Evolutionary conservation across 2,329 filamentous ascomycete species (phyloP).

Genomic region (Fusarium nisikadoi): DNA sequence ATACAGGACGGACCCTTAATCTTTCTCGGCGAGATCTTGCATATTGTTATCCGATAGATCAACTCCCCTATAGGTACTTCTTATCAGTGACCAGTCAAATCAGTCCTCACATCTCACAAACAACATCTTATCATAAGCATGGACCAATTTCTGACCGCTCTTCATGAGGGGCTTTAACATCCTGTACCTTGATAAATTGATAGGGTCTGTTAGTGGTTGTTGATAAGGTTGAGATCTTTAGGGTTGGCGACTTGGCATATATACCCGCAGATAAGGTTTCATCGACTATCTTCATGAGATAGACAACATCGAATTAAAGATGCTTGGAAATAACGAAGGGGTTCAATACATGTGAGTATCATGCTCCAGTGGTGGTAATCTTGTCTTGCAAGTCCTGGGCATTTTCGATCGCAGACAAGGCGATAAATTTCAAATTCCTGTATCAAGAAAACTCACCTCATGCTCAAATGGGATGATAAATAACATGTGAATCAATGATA

Average conservation of each 20-base stretch:
- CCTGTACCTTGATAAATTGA: neutral
- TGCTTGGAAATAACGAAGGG: rapidly evolving
- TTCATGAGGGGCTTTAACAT: neutral
- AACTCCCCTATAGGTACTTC: constrained; percentile 3
- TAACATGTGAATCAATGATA: rapidly evolving
- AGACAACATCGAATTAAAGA: rapidly evolving
- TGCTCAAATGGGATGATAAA: rapidly evolving
- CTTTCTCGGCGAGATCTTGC: neutral
- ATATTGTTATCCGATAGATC: constrained; percentile 8
- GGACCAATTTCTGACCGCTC: constrained; percentile 9
- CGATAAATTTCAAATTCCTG: neutral
- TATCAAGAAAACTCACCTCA: rapidly evolving
- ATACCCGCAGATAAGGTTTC: neutral
- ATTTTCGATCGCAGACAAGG: rapidly evolving
- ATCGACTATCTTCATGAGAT: neutral
- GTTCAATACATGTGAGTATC: rapidly evolving
- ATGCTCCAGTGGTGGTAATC: neutral
- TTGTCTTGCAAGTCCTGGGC: neutral
- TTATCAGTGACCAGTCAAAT: neutral
- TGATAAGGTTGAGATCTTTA: neutral
- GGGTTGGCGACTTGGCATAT: neutral
- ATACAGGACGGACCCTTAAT: neutral
- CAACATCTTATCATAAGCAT: constrained; percentile 1
- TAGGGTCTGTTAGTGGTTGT: neutral
- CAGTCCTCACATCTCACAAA: neutral